Evolutionary conservation across 805 yeast species (phyloP).

Genomic region (Saccharomycopsis olivae): DNA sequence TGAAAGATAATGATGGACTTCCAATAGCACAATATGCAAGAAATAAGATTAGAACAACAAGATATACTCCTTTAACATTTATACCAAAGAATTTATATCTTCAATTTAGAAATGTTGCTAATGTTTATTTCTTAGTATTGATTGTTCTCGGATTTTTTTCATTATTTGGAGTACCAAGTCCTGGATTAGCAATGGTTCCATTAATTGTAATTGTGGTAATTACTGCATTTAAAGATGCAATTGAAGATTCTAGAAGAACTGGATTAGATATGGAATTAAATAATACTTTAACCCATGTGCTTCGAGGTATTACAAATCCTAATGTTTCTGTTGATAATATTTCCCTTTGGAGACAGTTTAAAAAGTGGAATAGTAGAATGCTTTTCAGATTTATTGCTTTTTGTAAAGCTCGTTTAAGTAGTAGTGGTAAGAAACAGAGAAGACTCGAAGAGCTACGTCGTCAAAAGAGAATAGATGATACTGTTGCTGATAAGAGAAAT

Average conservation of each 20-base stretch:
- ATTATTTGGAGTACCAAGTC: constrained; percentile 74
- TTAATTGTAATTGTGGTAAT: constrained; percentile 65
- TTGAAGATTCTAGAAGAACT: constrained; percentile 73
- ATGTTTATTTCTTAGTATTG: constrained; percentile 71
- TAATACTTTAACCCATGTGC: constrained; percentile 60
- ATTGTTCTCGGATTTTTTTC: constrained; percentile 70
- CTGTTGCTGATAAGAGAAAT: constrained; percentile 20
- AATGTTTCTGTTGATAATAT: constrained; percentile 57
- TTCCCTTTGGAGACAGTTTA: constrained; percentile 59
- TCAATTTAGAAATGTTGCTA: constrained; percentile 87
- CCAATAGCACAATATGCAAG: constrained; percentile 60
- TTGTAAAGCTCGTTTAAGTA: constrained; percentile 24
- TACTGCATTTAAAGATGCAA: constrained; percentile 71
- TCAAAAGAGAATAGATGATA: constrained; percentile 20
- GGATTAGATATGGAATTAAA: constrained; percentile 63
- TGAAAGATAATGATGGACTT: constrained; percentile 48
- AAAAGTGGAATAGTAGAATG: constrained; percentile 37
- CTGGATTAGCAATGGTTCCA: constrained; percentile 67
- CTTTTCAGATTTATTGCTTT: constrained; percentile 19
- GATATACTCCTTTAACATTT: constrained; percentile 84
- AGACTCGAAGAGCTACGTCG: constrained; percentile 22
- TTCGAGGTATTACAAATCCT: constrained; percentile 42
- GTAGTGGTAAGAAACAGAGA: constrained; percentile 26
- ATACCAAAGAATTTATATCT: constrained; percentile 71
- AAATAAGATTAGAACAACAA: constrained; percentile 90